Conservation (phyloP, 495 filamentous ascomycete genomes). For the Trichoderma reesei region DNA sequence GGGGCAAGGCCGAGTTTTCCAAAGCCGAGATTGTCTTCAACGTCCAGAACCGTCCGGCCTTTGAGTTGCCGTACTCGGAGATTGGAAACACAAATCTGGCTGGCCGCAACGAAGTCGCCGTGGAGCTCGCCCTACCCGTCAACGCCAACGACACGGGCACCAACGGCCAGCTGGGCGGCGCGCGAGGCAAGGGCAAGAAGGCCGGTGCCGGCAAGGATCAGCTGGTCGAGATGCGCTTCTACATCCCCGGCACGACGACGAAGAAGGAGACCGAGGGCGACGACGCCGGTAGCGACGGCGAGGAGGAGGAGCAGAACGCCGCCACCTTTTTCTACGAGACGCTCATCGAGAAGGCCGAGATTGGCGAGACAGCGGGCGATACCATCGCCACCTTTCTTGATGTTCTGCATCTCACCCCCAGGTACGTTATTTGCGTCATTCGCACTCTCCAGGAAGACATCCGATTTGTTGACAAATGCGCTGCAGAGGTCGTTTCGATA, state of each 20-base stretch:
- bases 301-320: constrained; percentile 77
- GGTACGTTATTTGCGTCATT: constrained; percentile 35
- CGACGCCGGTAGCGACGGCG: constrained; percentile 56
- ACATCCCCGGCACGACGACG: constrained; percentile 84
- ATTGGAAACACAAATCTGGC: constrained; percentile 97
- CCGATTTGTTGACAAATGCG: constrained; percentile 23
- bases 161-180: constrained; percentile 67
- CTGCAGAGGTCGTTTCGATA: constrained; percentile 91
- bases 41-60: constrained; percentile 92
- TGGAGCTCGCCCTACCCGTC: constrained; percentile 75
- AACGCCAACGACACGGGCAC: constrained; percentile 58
- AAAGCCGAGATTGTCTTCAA: constrained; percentile 94
- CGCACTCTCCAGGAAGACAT: background rate
- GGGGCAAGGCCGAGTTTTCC: constrained; percentile 96
- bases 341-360: constrained; percentile 97
- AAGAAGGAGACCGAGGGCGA: constrained; percentile 81
- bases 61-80: constrained; percentile 95
- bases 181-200: constrained; percentile 74
- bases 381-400: constrained; percentile 96
- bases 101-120: constrained; percentile 93
- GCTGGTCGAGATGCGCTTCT: constrained; percentile 96
- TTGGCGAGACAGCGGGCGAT: constrained; percentile 95
- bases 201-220: constrained; percentile 81
- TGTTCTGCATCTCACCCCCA: constrained; percentile 92
- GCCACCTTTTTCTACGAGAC: constrained; percentile 95